Percentiles rank a stretch among this genome's conserved stretches.
phyloP scores from a whole-genome alignment of 2,329 filamentous ascomycete genomes.

The Nakataea oryzae region DNA sequence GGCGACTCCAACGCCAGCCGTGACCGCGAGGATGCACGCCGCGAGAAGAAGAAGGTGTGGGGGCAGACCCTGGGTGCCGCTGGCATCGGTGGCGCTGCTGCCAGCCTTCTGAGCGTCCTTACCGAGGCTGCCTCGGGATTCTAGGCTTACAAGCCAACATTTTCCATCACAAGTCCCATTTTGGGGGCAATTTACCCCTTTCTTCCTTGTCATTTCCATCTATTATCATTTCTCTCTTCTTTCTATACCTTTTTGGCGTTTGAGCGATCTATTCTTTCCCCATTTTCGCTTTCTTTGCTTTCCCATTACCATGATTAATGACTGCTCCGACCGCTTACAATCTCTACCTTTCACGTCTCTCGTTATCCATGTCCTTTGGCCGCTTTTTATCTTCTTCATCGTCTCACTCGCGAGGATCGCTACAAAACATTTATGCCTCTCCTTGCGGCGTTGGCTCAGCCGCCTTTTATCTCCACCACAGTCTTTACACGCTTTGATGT shows the following conservation, averaged over 20 bases:
- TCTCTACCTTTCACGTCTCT: not conserved
- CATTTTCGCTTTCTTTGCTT: not conserved
- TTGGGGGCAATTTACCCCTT: not conserved
- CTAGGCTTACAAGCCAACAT: constrained; percentile 4
- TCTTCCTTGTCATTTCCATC: not conserved
- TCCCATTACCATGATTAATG: not conserved
- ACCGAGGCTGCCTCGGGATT: constrained; percentile 39
- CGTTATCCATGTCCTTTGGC: not conserved
- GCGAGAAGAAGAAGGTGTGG: constrained; percentile 32
- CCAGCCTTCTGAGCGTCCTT: constrained; percentile 45
- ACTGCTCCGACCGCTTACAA: not conserved
- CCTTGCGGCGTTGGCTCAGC: not conserved
- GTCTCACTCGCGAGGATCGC: not conserved
- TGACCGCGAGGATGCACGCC: constrained; percentile 20
- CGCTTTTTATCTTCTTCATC: not conserved
- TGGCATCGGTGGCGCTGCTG: constrained; percentile 50
- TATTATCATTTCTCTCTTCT: constrained; percentile 5
- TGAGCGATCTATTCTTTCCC: not conserved
- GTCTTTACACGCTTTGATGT: not conserved
- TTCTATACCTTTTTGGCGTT: not conserved
- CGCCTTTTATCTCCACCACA: not conserved
- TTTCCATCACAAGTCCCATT: not conserved
- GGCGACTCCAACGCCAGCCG: constrained; percentile 9
- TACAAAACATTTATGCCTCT: not conserved
- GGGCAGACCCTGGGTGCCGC: constrained; percentile 46